phyloP scores from a whole-genome alignment of 208 protist species.

The Porcisia deanei region DNA sequence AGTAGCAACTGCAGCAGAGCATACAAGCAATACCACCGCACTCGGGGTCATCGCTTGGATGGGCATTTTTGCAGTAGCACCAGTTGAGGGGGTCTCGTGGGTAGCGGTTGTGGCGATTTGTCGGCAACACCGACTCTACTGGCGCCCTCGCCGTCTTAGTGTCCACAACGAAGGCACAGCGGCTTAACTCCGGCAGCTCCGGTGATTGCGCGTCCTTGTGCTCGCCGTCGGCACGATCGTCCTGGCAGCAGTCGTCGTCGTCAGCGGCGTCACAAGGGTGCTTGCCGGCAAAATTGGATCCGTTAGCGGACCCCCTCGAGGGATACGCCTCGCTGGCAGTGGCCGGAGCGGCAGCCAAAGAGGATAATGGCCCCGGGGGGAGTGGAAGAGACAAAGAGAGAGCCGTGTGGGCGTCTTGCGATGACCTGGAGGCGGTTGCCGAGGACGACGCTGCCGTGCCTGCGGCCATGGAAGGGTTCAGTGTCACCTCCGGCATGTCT shows the following conservation, averaged over 20 bases:
- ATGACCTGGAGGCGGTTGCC: neutral
- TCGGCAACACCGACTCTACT: slow-evolving; percentile 46
- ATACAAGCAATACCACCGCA: slow-evolving; percentile 73
- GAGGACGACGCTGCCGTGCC: neutral
- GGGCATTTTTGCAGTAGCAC: slow-evolving; percentile 78
- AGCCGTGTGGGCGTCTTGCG: neutral
- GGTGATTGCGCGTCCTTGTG: neutral
- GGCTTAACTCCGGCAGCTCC: slow-evolving; percentile 31
- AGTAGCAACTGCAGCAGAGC: slow-evolving; percentile 81
- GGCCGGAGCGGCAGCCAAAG: neutral
- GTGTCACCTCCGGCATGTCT: slow-evolving; percentile 37
- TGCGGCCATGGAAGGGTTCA: slow-evolving; percentile 20
- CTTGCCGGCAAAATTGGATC: neutral
- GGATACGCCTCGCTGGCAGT: neutral
- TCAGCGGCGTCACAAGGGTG: neutral
- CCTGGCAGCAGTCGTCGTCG: neutral
- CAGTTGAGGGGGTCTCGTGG: slow-evolving; percentile 66
- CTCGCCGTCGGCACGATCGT: neutral
- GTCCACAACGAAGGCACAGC: slow-evolving; percentile 79
- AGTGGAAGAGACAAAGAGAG: neutral
- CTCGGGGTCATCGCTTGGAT: slow-evolving; percentile 63
- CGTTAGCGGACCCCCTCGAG: no score
- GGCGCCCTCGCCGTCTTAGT: slow-evolving; percentile 54
- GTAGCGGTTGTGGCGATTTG: slow-evolving; percentile 74
- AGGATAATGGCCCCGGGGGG: neutral